These are phyloP conservation scores for Oryza coarctata DNA, from an alignment of 176 grass and related monocot species.

Conservation along the genomic window DNA sequence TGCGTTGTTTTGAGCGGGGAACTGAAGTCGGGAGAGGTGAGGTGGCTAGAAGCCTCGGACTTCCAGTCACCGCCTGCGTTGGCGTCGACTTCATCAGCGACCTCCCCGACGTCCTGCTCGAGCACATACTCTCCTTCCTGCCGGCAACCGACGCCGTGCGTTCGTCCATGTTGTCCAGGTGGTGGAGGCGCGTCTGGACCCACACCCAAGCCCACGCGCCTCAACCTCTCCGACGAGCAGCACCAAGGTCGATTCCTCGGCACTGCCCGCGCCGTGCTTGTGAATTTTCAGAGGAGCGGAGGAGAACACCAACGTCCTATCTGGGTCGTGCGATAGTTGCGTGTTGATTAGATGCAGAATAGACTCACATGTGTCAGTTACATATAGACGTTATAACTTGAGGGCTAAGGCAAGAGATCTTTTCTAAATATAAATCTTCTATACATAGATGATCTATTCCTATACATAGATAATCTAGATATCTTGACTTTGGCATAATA, in stretches of 20 bases:
- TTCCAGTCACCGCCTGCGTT: neutral
- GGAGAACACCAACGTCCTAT: no score
- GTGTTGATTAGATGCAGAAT: no score
- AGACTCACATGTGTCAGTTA: no score
- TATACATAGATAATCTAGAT: no score
- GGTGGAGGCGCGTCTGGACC: constrained; percentile 14
- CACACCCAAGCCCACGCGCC: neutral
- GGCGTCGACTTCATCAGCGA: constrained; percentile 1
- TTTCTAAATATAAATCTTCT: no score
- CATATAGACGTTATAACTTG: no score
- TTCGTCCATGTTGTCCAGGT: constrained; percentile 11
- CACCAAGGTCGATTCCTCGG: neutral
- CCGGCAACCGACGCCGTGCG: neutral
- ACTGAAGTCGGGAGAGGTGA: neutral
- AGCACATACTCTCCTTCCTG: constrained; percentile 19
- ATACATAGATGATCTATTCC: no score
- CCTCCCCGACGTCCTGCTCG: constrained; percentile 14
- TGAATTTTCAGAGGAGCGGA: no score
- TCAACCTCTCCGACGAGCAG: constrained; percentile 24
- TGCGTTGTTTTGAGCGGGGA: neutral
- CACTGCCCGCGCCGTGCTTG: neutral
- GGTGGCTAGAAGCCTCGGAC: neutral
- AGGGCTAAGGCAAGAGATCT: no score
- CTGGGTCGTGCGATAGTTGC: no score
- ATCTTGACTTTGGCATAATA: no score